phyloP scores from a whole-genome alignment of 768 basidiomycete species.

The Mycena vulgaris region DNA sequence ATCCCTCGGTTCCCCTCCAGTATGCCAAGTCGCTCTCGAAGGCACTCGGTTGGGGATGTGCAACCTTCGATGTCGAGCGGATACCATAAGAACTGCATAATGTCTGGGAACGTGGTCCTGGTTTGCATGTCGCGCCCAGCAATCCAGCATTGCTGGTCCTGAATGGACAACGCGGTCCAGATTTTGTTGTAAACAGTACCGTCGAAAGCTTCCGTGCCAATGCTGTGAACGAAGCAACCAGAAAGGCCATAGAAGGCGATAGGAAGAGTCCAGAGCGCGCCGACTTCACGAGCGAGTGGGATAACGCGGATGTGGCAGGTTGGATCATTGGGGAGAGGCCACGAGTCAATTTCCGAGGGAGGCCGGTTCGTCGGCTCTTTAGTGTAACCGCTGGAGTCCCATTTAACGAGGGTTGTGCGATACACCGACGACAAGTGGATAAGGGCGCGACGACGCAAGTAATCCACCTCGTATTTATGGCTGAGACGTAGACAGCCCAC shows the following conservation, averaged over 20 bases:
- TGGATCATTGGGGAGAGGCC: neutral
- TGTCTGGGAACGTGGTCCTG: neutral
- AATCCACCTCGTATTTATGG: too few relatives aligned
- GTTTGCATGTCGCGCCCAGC: neutral
- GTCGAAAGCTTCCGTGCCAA: neutral
- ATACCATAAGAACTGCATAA: constrained; percentile 8
- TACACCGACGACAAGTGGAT: neutral
- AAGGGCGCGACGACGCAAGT: neutral
- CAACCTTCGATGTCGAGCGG: constrained; percentile 17
- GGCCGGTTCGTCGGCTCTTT: too few relatives aligned
- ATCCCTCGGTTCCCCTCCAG: too few relatives aligned
- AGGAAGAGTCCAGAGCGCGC: too few relatives aligned
- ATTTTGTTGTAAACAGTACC: neutral
- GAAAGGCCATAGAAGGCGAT: constrained; percentile 29
- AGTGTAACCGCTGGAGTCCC: too few relatives aligned
- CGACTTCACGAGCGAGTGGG: constrained; percentile 26
- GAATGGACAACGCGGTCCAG: too few relatives aligned
- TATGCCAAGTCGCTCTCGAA: neutral
- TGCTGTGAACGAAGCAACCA: constrained; percentile 9
- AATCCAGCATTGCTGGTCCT: too few relatives aligned
- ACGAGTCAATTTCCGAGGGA: neutral
- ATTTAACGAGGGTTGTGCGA: neutral
- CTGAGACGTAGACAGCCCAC: neutral
- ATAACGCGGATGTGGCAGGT: neutral
- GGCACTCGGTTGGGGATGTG: neutral